Conservation (phyloP, 768 basidiomycete species). For the Dacryopinax spathularia region DNA sequence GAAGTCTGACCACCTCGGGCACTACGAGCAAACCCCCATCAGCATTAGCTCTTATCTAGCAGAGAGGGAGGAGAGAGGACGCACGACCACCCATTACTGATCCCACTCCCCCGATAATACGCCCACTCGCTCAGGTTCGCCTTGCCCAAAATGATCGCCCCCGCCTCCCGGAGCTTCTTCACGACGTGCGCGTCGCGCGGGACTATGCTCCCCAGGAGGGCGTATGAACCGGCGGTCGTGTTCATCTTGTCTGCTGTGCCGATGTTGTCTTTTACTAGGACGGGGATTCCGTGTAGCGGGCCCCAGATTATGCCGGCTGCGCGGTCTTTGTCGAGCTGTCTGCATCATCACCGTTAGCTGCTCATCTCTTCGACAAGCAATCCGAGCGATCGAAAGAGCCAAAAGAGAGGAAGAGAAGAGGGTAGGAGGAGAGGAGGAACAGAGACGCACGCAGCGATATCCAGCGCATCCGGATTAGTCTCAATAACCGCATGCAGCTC, state of each 20-base stretch:
- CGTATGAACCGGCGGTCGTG: slow-evolving; percentile 22
- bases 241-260: slow-evolving; percentile 9
- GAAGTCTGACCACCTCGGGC: slow-evolving; percentile 11
- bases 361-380: no score
- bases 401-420: no score
- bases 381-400: no score
- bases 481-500: slow-evolving; percentile 6
- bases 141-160: slow-evolving; percentile 29
- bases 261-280: slow-evolving; percentile 14
- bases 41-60: not conserved
- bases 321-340: slow-evolving; percentile 7
- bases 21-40: not conserved
- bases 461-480: slow-evolving; percentile 7
- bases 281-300: slow-evolving; percentile 11
- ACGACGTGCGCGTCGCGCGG: slow-evolving; percentile 24
- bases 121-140: slow-evolving; percentile 44
- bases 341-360: not conserved
- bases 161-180: slow-evolving; percentile 19
- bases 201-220: slow-evolving; percentile 23
- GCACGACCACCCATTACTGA: slow-evolving; percentile 39
- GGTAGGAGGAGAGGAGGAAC: no score
- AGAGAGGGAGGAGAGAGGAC: no score
- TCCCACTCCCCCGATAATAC: slow-evolving; percentile 29
- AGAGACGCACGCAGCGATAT: slow-evolving; percentile 3
- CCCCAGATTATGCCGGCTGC: slow-evolving; percentile 3